Evolutionary conservation across 495 filamentous ascomycete species (phyloP).

Genomic region (Podospora tetraspora): DNA sequence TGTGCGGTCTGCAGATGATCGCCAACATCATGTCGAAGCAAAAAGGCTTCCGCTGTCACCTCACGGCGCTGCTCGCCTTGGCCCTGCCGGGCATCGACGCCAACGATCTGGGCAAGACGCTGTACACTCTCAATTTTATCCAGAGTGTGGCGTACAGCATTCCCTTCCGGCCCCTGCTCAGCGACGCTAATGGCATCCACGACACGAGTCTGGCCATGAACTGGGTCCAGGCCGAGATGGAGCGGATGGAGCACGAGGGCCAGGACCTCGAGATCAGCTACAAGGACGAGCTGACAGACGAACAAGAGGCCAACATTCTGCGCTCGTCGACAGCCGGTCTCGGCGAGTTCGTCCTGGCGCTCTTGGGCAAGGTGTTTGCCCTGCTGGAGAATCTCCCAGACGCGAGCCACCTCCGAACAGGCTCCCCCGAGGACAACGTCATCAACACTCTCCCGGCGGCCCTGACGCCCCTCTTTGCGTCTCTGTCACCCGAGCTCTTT

Average conservation of each 20-base stretch:
- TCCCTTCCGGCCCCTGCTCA: constrained; percentile 78
- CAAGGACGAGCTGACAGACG: constrained; percentile 69
- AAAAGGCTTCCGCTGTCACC: constrained; percentile 90
- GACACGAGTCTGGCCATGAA: constrained; percentile 76
- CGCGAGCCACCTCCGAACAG: constrained; percentile 74
- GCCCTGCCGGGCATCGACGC: constrained; percentile 94
- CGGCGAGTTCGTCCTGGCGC: constrained; percentile 81
- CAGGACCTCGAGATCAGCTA: constrained; percentile 82
- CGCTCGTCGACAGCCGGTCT: constrained; percentile 95
- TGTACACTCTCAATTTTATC: constrained; percentile 90
- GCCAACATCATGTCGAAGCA: constrained; percentile 83
- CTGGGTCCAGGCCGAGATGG: constrained; percentile 92
- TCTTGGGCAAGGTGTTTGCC: constrained; percentile 91
- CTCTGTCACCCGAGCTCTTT: constrained; percentile 88
- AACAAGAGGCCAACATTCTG: constrained; percentile 82
- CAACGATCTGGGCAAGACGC: constrained; percentile 94
- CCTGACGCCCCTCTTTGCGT: constrained; percentile 83
- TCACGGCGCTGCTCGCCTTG: constrained; percentile 85
- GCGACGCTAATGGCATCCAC: constrained; percentile 61
- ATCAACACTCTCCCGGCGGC: constrained; percentile 93
- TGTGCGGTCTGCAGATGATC: constrained; percentile 83
- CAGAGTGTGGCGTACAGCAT: constrained; percentile 93
- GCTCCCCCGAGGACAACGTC: constrained; percentile 92
- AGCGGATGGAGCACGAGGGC: constrained; percentile 85
- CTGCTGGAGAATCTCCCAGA: constrained; percentile 94